Evolutionary conservation across 2,329 filamentous ascomycete genomes (phyloP), one percentile per base, ranked within the genome.

Genomic region (Colletotrichum lindemuthianum): DNA sequence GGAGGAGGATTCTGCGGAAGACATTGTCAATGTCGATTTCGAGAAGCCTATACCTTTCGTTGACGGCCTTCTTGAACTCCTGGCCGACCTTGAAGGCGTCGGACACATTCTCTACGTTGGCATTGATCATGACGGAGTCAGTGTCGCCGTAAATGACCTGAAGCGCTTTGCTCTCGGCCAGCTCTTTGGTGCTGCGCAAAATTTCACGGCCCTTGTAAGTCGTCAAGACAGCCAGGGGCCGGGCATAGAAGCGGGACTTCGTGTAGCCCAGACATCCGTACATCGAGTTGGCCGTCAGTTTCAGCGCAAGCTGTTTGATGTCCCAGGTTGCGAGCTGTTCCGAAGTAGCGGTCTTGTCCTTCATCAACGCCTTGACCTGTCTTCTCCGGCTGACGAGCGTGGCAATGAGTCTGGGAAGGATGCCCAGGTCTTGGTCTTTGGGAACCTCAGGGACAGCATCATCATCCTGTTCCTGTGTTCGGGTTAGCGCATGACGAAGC

Each of bases 91-190:
- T 94, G 71, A 97, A 82, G 2, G 96, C 96, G 72, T 97, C 93
- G 37, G 92, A 88, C 36, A 98, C 91, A 69, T 92, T 97, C 78
- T 97, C 92, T 59, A 96, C 93, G 73, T 98, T 98, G 68, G 96
- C 97, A 74, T 99, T 99, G 82, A 99, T 98, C 96, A 99, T 99
- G 79, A 99, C 96, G 8, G 96, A 99, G 78, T 99, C 96, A 11
- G 96, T 99, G 79, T 99, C 96, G 81, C 96, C 96, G 72, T 99
- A 99, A 68, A 99, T 98, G 76, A 99, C 96, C 73, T 96, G 92
- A 36, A 99, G 86, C 65, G 93, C 90, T 70, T 92, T 94, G 72
- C 88, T 92, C 78, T 99, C 96, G 9, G 96, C 96, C 67, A 99
- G 86, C 58, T 97, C 94, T 77, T 98, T 99, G 60, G 96, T 99